phyloP scores from a whole-genome alignment of 2,329 filamentous ascomycete genomes.

The Colletotrichum plurivorum region DNA sequence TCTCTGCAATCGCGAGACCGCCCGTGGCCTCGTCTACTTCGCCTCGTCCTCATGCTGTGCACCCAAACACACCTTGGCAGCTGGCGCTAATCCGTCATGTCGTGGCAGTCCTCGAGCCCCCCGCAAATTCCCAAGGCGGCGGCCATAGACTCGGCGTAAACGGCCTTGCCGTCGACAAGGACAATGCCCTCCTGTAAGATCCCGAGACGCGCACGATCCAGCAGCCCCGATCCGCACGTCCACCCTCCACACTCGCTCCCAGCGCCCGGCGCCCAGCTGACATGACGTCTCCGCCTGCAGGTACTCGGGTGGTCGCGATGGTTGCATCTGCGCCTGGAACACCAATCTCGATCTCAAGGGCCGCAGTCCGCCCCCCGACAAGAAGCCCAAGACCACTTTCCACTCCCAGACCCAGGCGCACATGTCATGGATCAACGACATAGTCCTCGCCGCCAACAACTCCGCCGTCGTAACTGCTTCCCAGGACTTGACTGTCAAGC shows the following conservation, averaged over 20 bases:
- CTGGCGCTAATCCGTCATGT: slow-evolving; percentile 19
- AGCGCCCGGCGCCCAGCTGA: neutral
- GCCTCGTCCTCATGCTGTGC: neutral
- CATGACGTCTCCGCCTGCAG: slow-evolving; percentile 59
- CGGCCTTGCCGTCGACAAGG: slow-evolving; percentile 88
- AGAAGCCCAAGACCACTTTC: slow-evolving; percentile 64
- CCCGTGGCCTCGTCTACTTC: neutral
- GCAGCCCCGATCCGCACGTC: neutral
- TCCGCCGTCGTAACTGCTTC: slow-evolving; percentile 88
- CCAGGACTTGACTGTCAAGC: slow-evolving; percentile 92
- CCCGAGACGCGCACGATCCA: slow-evolving; percentile 5
- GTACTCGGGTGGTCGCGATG: slow-evolving; percentile 96
- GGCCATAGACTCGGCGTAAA: slow-evolving; percentile 96
- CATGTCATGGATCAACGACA: slow-evolving; percentile 97
- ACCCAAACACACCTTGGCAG: slow-evolving; percentile 3
- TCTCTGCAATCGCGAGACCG: slow-evolving; percentile 8
- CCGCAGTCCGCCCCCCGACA: slow-evolving; percentile 44
- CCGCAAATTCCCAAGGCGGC: slow-evolving; percentile 70
- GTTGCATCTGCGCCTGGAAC: slow-evolving; percentile 96
- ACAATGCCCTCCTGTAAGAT: slow-evolving; percentile 87
- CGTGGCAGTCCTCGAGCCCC: slow-evolving; percentile 69
- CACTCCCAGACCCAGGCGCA: slow-evolving; percentile 79
- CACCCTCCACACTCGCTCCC: no score
- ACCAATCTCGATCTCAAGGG: slow-evolving; percentile 77
- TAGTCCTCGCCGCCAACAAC: slow-evolving; percentile 84